Conservation (phyloP, 305 asterid genomes). For the Caryopteris hybrid region DNA sequence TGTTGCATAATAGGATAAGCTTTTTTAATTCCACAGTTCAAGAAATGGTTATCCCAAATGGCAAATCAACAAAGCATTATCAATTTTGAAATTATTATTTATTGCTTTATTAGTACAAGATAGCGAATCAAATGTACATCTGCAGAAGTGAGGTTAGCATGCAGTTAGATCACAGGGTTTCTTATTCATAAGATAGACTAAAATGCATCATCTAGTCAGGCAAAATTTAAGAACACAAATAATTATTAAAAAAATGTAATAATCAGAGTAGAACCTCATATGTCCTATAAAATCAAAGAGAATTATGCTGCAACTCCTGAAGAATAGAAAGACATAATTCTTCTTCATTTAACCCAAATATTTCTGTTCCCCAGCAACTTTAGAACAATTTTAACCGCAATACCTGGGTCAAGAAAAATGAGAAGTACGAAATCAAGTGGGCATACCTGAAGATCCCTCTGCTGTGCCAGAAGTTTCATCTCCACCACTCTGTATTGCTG, state of each 20-base stretch:
- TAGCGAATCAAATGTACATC: background rate
- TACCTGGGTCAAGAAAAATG: background rate
- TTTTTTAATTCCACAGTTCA: background rate
- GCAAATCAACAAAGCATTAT: background rate
- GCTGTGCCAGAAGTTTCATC: conserved; percentile 95
- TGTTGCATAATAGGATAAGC: background rate
- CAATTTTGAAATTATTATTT: background rate
- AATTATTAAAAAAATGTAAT: no score
- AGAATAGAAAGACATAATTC: background rate
- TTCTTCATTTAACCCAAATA: background rate
- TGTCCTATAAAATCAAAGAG: background rate
- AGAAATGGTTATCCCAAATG: background rate
- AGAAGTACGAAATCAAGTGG: background rate
- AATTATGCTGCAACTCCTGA: background rate
- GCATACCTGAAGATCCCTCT: conserved; percentile 83
- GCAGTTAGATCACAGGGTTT: background rate
- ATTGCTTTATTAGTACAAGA: background rate
- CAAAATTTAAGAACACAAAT: no score
- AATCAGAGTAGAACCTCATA: background rate
- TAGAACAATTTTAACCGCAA: background rate
- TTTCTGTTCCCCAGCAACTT: background rate
- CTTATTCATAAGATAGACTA: background rate
- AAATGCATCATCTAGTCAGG: background rate
- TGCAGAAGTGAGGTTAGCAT: background rate
- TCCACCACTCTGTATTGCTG: conserved; percentile 92